Conservation (phyloP, 768 basidiomycete species). For the Myochromella boudieri region DNA sequence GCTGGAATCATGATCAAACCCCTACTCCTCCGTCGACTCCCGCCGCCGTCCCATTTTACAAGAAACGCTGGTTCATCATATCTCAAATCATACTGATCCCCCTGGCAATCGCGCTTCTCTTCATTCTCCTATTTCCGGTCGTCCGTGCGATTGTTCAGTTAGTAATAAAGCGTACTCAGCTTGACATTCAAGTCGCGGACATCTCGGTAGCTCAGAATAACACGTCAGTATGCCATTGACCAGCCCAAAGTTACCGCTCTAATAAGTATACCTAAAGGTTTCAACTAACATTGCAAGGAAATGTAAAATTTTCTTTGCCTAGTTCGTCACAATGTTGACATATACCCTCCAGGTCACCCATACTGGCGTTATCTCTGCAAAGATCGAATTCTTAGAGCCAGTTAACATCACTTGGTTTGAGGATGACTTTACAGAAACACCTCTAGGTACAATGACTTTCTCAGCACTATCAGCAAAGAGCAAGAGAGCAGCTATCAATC, state of each 20-base stretch:
- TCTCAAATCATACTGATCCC: conserved; percentile 47
- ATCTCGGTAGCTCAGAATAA: conserved; percentile 56
- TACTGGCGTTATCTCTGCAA: conserved; percentile 63
- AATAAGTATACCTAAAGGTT: conserved; percentile 39
- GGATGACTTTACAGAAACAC: conserved; percentile 41
- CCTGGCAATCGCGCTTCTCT: conserved; percentile 60
- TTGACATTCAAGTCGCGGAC: conserved; percentile 51
- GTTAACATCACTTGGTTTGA: conserved; percentile 61
- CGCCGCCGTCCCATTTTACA: conserved; percentile 49
- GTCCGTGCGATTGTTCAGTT: conserved; percentile 65
- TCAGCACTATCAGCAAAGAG: conserved; percentile 44
- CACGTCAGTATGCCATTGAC: conserved; percentile 40
- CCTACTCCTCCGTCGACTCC: conserved; percentile 18
- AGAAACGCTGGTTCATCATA: conserved; percentile 64
- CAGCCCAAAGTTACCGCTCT: neutral
- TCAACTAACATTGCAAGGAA: conserved; percentile 48
- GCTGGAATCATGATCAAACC: conserved; percentile 16
- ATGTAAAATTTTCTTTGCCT: conserved; percentile 33
- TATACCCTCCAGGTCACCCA: conserved; percentile 50
- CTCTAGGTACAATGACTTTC: conserved; percentile 56
- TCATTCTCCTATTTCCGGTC: conserved; percentile 69
- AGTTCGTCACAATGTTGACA: neutral
- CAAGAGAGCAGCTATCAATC: conserved; percentile 62
- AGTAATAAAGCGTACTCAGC: conserved; percentile 54
- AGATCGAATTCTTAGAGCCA: conserved; percentile 58